These are phyloP conservation scores for Polychytrium aggregatum DNA, from an alignment of 192 early-diverging fungal genomes.

Conservation along the genomic window DNA sequence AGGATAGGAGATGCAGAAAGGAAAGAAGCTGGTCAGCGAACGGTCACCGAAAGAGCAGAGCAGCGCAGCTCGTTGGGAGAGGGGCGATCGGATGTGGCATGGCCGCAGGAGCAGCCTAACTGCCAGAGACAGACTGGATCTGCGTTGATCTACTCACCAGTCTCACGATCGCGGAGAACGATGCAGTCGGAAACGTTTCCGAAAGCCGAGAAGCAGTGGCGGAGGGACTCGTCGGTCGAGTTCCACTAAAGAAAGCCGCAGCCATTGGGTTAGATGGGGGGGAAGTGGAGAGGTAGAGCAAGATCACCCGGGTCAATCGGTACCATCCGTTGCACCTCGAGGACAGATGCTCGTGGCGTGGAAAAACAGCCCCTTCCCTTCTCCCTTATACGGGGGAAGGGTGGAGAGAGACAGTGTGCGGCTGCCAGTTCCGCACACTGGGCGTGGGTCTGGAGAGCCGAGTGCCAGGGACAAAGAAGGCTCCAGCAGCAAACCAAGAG, in stretches of 20 bases:
- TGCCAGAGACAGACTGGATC: conserved; percentile 1
- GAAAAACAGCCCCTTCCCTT: too few species aligned
- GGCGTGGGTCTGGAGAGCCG: too few species aligned
- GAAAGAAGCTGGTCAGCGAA: background rate
- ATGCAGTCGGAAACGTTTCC: conserved; percentile 55
- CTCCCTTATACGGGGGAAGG: too few species aligned
- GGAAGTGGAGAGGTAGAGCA: too few species aligned
- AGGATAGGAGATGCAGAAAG: background rate
- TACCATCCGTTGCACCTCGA: too few species aligned
- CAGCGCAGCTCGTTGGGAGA: conserved; percentile 3
- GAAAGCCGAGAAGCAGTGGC: conserved; percentile 42
- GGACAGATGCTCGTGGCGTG: too few species aligned
- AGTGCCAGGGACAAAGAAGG: too few species aligned
- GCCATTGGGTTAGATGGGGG: too few species aligned
- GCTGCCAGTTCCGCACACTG: too few species aligned
- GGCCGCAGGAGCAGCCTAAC: background rate
- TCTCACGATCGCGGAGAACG: conserved; percentile 62
- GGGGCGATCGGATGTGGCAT: background rate
- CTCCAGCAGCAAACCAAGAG: too few species aligned
- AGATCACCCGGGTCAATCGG: too few species aligned
- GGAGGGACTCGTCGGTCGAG: conserved; percentile 51
- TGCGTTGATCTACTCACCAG: conserved; percentile 52
- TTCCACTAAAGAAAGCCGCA: conserved; percentile 60
- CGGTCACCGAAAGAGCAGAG: conserved; percentile 1
- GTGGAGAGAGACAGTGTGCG: too few species aligned